Evolutionary conservation across 1,284 basidiomycete species (phyloP), one percentile per base, ranked within the genome.

Genomic region (Gyrodon tennesseensis): DNA sequence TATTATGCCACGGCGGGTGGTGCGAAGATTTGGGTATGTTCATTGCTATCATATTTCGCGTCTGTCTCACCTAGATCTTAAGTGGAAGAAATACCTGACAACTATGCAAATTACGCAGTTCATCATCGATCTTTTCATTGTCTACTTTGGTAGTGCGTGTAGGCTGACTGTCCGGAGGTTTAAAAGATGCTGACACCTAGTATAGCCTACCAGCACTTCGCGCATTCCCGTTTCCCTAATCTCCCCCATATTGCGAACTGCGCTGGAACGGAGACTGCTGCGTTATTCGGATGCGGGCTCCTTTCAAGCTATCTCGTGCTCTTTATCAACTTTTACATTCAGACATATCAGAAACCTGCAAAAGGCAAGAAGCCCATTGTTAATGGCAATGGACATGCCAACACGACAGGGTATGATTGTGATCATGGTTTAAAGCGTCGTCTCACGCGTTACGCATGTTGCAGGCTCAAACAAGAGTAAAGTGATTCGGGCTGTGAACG

Each of bases 81-180:
- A 93, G 92, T 98, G 96, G 95, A 98, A 98, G 83, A 94, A 96
- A 80, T 93, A 95, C 79, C 81, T 98, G 69, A 98, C 96, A 56
- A 88, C 86, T 46, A 90, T 97, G 86, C 97, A 99, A 81, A 99
- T 99, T 75, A 86, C 84, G 49, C 96, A 98, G 80, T 98, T 98
- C 76, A 78, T 98, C 69, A 90, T 98, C 72, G 95, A 98, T 80
- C 80, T 98, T 46, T 86, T 86, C 77, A 80, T 91, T 68, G 92
- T 95, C 70, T 98, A 96, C 84, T 96, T 95, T 73, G 94, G 92
- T 74, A 95, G 94, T 93, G 75, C 71, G 94, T 88, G 46, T 61
- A 58, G 70, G 67, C 65, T 66, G 58, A 54, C 15, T 62, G 62
- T 56, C 58, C 56, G 40, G 29, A 59, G 44, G 34, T 19, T 16